Conservation (phyloP, 257 asterid species). For the Rubia yunnanensis region DNA sequence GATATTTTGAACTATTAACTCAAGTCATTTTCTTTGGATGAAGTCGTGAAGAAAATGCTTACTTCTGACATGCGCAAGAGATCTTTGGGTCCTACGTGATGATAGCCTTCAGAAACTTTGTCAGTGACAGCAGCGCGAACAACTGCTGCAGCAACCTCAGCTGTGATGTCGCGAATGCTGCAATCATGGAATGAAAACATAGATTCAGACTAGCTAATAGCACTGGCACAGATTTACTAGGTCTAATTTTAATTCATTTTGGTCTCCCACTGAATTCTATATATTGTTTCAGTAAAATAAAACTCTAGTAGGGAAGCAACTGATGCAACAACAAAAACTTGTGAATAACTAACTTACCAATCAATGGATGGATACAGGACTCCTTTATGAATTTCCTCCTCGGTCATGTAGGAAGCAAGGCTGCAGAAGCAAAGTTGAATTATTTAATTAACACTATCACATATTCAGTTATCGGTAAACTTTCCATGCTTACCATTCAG, state of each 20-base stretch:
- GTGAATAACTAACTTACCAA: constrained; percentile 32
- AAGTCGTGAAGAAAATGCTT: constrained; percentile 1
- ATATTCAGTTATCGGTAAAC: not conserved
- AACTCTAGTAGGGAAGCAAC: not conserved
- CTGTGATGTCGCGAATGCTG: constrained; percentile 92
- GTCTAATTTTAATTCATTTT: not conserved
- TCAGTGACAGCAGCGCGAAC: constrained; percentile 66
- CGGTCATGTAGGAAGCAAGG: constrained; percentile 89
- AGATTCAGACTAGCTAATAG: constrained; percentile 9
- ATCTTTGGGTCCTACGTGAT: constrained; percentile 71
- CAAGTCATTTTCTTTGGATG: no score
- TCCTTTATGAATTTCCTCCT: constrained; percentile 71
- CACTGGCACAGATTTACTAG: not conserved
- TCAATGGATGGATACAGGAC: constrained; percentile 79
- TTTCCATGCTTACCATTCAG: constrained; percentile 59
- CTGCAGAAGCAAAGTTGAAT: constrained; percentile 37
- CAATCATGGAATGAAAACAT: constrained; percentile 13
- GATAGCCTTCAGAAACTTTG: constrained; percentile 79
- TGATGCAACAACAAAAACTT: not conserved
- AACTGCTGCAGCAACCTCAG: constrained; percentile 95
- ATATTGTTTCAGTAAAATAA: no score
- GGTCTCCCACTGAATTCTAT: not conserved
- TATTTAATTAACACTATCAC: constrained; percentile 8
- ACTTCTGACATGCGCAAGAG: constrained; percentile 73
- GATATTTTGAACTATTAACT: no score